Evolutionary conservation across 176 grass and related monocot species (phyloP).

Genomic region (Oryza glaberrima): DNA sequence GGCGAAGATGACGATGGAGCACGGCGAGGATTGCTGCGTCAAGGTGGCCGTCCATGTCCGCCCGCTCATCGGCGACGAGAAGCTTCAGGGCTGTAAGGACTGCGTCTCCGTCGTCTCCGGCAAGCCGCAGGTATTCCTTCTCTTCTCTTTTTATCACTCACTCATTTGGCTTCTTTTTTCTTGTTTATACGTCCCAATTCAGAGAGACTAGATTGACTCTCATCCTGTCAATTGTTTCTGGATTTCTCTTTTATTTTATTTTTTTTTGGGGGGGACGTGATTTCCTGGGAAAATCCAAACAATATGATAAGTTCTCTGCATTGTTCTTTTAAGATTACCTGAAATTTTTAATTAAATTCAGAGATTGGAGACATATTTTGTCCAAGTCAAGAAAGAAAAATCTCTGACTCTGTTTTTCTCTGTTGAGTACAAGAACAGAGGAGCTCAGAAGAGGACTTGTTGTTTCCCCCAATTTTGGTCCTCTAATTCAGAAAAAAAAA

Average conservation of each 20-base stretch:
- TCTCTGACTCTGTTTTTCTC: slow-evolving; percentile 18
- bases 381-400: neutral
- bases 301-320: neutral
- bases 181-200: slow-evolving; percentile 17
- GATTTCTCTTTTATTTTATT: neutral
- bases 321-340: neutral
- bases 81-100: slow-evolving; percentile 93
- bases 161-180: neutral
- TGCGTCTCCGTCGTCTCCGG: slow-evolving; percentile 72
- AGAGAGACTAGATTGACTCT: neutral
- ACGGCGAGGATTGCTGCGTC: slow-evolving; percentile 95
- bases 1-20: slow-evolving; percentile 81
- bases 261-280: neutral
- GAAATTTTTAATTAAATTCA: slow-evolving; percentile 11
- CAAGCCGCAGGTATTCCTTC: slow-evolving; percentile 71
- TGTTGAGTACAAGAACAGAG: slow-evolving; percentile 18
- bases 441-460: neutral
- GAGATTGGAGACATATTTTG: slow-evolving; percentile 19
- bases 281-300: neutral
- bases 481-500: slow-evolving; percentile 4
- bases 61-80: slow-evolving; percentile 97
- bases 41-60: slow-evolving; percentile 96
- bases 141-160: neutral
- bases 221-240: neutral
- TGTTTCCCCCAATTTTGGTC: slow-evolving; percentile 1